Conservation (phyloP, 192 early-diverging fungal genomes). For the Backusella sp. region DNA sequence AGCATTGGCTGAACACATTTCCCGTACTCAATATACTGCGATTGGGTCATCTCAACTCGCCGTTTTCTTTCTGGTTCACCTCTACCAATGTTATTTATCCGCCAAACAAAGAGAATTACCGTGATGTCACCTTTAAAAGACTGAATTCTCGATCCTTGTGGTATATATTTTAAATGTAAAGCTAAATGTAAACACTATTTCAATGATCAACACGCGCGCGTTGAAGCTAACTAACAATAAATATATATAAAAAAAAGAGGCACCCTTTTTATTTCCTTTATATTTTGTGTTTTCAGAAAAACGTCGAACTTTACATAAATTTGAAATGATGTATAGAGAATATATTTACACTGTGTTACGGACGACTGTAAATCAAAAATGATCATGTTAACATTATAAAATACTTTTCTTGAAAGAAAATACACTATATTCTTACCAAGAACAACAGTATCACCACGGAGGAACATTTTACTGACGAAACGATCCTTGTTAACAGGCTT, state of each 20-base stretch:
- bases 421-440: constrained; percentile 54
- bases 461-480: constrained; percentile 97
- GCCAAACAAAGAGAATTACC: not conserved
- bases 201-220: not conserved
- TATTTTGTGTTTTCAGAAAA: not conserved
- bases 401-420: not conserved
- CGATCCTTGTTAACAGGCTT: constrained; percentile 97
- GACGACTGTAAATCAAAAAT: constrained; percentile 28
- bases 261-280: not conserved
- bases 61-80: not conserved
- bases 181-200: not conserved
- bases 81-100: not conserved
- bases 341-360: constrained; percentile 44
- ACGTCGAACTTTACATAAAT: not conserved
- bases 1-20: not conserved
- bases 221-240: not conserved
- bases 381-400: not conserved
- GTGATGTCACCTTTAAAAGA: not conserved
- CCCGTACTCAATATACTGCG: not conserved
- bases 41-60: not conserved
- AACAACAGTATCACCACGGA: constrained; percentile 95
- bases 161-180: not conserved
- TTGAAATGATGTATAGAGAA: not conserved
- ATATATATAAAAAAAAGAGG: not conserved
- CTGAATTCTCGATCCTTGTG: not conserved